Evolutionary conservation across 2,329 filamentous ascomycete species (phyloP).

Genomic region (Geoglossum cookeanum): DNA sequence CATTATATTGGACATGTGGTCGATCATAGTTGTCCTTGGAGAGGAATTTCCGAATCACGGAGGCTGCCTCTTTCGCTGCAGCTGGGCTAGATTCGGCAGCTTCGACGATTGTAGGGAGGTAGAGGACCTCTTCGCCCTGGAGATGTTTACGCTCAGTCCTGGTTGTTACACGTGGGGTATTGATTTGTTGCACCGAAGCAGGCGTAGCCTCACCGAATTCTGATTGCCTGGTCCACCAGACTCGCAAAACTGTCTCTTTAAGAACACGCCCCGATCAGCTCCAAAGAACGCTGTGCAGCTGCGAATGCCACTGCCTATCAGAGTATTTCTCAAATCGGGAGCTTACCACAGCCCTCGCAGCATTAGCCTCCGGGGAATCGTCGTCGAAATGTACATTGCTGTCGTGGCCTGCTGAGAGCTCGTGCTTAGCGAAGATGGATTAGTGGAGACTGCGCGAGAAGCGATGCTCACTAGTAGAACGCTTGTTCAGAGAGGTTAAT

Average conservation of each 20-base stretch:
- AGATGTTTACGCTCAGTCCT: not conserved
- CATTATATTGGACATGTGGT: slow-evolving; percentile 77
- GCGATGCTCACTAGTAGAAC: not conserved
- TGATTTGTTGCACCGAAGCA: not conserved
- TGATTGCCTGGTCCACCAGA: slow-evolving; percentile 3
- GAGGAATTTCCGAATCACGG: slow-evolving; percentile 65
- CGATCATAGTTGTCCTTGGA: slow-evolving; percentile 44
- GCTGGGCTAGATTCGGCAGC: slow-evolving; percentile 77
- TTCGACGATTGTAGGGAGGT: slow-evolving; percentile 86
- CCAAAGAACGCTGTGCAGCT: not conserved
- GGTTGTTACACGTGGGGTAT: not conserved
- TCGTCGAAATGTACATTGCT: not conserved
- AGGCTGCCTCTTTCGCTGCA: slow-evolving; percentile 65
- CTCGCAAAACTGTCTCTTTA: slow-evolving; percentile 5
- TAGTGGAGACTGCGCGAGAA: not conserved
- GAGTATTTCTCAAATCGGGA: not conserved
- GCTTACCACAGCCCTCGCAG: slow-evolving; percentile 2
- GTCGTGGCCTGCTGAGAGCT: not conserved
- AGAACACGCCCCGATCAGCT: not conserved
- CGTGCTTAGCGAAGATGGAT: not conserved
- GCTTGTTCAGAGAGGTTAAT: slow-evolving; percentile 3
- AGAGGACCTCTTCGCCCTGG: slow-evolving; percentile 75
- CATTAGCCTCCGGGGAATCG: not conserved
- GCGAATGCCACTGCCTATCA: not conserved
- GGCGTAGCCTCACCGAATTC: not conserved